Conservation (phyloP, 2,329 filamentous ascomycete genomes). For the Colletotrichum somersetense region DNA sequence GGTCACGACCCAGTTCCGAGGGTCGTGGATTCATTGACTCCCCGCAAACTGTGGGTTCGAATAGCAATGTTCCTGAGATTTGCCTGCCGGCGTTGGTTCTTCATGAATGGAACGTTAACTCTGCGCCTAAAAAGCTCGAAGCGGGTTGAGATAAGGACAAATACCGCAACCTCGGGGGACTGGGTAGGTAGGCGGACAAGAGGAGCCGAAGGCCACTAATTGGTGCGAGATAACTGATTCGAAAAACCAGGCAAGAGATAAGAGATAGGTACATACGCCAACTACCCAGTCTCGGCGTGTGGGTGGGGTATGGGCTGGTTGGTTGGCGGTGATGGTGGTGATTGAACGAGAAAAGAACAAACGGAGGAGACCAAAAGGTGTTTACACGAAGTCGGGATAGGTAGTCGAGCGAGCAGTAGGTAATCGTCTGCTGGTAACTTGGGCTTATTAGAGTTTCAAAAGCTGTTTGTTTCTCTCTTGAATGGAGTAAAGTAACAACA, state of each 20-base stretch:
- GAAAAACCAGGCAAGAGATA: slow-evolving; percentile 28
- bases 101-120: slow-evolving; percentile 25
- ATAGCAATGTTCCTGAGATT: not conserved
- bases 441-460: slow-evolving; percentile 11
- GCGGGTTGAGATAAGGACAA: slow-evolving; percentile 37
- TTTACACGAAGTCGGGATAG: slow-evolving; percentile 5
- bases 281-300: slow-evolving; percentile 25
- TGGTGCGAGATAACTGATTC: slow-evolving; percentile 32
- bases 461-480: not conserved
- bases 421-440: not conserved
- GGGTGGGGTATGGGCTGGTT: slow-evolving; percentile 22
- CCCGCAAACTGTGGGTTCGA: not conserved
- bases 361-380: not conserved
- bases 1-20: slow-evolving; percentile 28
- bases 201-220: slow-evolving; percentile 30
- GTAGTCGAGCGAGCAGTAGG: not conserved
- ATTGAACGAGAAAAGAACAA: not conserved
- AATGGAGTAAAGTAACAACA: slow-evolving; percentile 10
- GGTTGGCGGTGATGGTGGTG: not conserved
- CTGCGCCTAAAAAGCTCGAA: slow-evolving; percentile 6
- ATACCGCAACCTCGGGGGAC: slow-evolving; percentile 18
- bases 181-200: not conserved
- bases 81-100: slow-evolving; percentile 2
- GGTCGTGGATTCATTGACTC: not conserved
- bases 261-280: slow-evolving; percentile 14